A percentile compares a stretch with the other conserved stretches of the same genome.
These are phyloP conservation scores for Berberis thunbergii DNA, from an alignment of 164 flowering plant species.

Conservation along the genomic window DNA sequence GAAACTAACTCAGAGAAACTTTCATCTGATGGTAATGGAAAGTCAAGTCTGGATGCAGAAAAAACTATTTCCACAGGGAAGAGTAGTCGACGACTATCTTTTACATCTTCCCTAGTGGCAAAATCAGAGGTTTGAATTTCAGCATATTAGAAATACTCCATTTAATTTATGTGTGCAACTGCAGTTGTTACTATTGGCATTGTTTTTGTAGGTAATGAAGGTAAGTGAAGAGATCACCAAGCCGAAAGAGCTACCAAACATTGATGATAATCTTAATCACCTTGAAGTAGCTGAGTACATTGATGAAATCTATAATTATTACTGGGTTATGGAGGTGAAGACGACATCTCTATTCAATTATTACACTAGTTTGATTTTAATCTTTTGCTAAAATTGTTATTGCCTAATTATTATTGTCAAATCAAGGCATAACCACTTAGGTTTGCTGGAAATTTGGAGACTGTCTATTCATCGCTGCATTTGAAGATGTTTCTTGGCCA, in stretches of 20 bases:
- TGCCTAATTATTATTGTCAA: too few species aligned
- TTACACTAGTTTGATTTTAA: background rate
- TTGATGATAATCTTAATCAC: conserved; percentile 60
- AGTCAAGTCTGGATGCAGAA: conserved; percentile 7
- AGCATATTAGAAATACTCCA: background rate
- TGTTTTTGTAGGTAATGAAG: conserved; percentile 32
- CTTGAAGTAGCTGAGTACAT: conserved; percentile 87
- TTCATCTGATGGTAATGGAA: conserved; percentile 20
- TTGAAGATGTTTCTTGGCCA: too few species aligned
- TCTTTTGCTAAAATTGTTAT: background rate
- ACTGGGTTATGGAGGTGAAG: conserved; percentile 81
- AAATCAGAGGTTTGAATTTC: conserved; percentile 46
- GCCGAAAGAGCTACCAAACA: conserved; percentile 43
- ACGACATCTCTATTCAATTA: background rate
- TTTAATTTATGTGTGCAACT: background rate
- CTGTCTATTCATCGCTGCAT: too few species aligned
- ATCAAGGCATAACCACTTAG: too few species aligned
- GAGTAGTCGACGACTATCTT: conserved; percentile 59
- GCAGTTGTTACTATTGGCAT: background rate
- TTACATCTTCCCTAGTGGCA: conserved; percentile 47
- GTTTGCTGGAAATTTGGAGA: too few species aligned
- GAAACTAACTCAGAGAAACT: conserved; percentile 20
- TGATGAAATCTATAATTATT: conserved; percentile 78
- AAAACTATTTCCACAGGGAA: conserved; percentile 10
- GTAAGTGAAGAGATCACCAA: conserved; percentile 18